Conservation (phyloP, 2,329 filamentous ascomycete genomes). For the Triangularia setosa region DNA sequence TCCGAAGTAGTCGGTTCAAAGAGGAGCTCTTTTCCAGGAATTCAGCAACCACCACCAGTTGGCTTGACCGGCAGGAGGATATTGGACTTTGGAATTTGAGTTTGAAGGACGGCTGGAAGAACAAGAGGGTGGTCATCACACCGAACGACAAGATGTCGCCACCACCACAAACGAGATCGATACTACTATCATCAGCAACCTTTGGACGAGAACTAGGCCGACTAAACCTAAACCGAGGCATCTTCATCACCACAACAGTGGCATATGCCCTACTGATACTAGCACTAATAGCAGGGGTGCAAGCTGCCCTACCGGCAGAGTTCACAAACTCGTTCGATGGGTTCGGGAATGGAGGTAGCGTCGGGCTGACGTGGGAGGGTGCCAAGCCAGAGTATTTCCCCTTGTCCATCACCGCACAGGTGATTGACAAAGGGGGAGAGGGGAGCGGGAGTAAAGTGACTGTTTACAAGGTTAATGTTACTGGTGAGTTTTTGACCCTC, state of each 20-base stretch:
- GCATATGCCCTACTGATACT: neutral
- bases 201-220: neutral
- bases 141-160: neutral
- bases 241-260: slow-evolving; percentile 2
- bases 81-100: too few relatives aligned
- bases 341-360: slow-evolving; percentile 19
- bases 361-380: slow-evolving; percentile 24
- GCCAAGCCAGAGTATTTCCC: slow-evolving; percentile 21
- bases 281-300: neutral
- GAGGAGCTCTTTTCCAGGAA: too few relatives aligned
- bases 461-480: slow-evolving; percentile 23
- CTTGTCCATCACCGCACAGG: slow-evolving; percentile 24
- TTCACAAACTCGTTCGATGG: slow-evolving; percentile 28
- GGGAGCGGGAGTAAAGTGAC: slow-evolving; percentile 20
- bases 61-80: too few relatives aligned
- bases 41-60: too few relatives aligned
- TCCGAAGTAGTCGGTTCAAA: neutral
- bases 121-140: too few relatives aligned
- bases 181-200: neutral
- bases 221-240: neutral
- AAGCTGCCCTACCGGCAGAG: slow-evolving; percentile 8
- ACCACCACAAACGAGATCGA: neutral
- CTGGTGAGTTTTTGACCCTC: slow-evolving; percentile 20
- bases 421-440: slow-evolving; percentile 24
- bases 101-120: too few relatives aligned